phyloP scores from a whole-genome alignment of 495 filamentous ascomycete genomes.

The Cetradonia linearis region DNA sequence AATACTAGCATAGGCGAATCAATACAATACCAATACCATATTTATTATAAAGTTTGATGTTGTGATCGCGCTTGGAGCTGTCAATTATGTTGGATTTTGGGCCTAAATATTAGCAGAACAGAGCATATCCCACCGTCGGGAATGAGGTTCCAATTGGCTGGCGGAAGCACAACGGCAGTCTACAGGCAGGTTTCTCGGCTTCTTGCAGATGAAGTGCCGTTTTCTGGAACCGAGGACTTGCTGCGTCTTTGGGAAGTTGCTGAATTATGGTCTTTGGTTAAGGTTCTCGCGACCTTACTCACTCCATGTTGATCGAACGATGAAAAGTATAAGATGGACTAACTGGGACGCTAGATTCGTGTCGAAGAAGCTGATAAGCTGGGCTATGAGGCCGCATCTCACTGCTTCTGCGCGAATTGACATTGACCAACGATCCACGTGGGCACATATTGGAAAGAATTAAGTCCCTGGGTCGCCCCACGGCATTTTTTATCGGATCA shows the following conservation, averaged over 20 bases:
- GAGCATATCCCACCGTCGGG: not conserved
- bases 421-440: not conserved
- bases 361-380: slow-evolving; percentile 10
- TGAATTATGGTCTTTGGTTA: not conserved
- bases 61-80: not conserved
- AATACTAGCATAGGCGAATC: too few relatives aligned
- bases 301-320: not conserved
- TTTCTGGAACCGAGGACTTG: not conserved
- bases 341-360: not conserved
- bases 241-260: not conserved
- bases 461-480: not conserved
- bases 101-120: not conserved
- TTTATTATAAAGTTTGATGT: not conserved
- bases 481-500: not conserved
- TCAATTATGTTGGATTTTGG: not conserved
- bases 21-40: too few relatives aligned
- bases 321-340: slow-evolving; percentile 6
- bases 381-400: not conserved
- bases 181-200: not conserved
- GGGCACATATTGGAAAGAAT: not conserved
- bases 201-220: not conserved
- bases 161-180: not conserved
- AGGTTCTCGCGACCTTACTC: not conserved
- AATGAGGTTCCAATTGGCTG: not conserved
- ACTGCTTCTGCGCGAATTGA: not conserved